Base-by-base conservation (phyloP, 2,329 filamentous ascomycete species). In the Pseudocercospora eumusae region DNA sequence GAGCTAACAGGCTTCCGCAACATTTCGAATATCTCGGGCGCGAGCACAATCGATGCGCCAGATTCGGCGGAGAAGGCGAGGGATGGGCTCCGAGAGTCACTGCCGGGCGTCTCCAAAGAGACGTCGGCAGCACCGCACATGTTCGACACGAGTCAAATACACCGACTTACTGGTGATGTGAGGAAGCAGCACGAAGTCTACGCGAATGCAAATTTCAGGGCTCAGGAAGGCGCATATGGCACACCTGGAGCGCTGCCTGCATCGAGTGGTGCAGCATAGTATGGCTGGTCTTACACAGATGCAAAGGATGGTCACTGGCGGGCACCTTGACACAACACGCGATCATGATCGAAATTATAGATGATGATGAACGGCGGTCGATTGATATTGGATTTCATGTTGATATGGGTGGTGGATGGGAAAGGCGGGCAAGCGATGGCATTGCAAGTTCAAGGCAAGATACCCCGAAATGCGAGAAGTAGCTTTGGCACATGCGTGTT, bases 21-120 rank as follows among this genome's bases (percentile, higher is more conserved):
- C 57, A 76, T 74, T 33, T 73, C 69, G 1, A 73, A 79, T 62
- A 72, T 69, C 6, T 74, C 76, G 5, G 78, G 75, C 21, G 77
- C 75, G 1, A 75, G 71, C 62, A 75, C 73, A 2, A 73, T 75
- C 47, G 72, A 74, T 45, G 72, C 72, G 20, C 67, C 67, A 10
- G 66, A 65, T n/a, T 69, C 67, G 10, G 64, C 64, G 11, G 68
- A 70, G 50, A 69, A 66, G 57, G 59, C 15, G 33, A 53, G 60
- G 56, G 61, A 64, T 44, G 23, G 44, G 20, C 60, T 36, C 10
- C 52, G 60, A 50, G 61, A 62, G 20, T 58, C 59, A 9, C 59
- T 65, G 4, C 58, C 60, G 31, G 63, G 64, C 1, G 57, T 67
- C 5, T 56, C 59, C n/a, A 67, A 63, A 60, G 69, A 70, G 28